Evolutionary conservation across 139 green algal species (phyloP).

Genomic region (Coelastrella sp.): DNA sequence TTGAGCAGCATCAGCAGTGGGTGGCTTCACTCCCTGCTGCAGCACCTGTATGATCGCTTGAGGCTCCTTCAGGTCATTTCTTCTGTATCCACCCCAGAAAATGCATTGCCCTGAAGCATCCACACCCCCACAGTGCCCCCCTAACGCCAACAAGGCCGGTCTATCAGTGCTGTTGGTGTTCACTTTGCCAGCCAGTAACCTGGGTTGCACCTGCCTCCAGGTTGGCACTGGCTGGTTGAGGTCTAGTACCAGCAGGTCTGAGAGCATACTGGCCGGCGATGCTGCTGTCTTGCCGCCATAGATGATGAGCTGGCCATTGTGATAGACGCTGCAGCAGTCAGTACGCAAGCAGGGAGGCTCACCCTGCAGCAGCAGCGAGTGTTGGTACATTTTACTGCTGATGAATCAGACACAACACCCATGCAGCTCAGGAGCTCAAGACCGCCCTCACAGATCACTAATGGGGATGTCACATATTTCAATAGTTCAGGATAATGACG

Average conservation of each 20-base stretch:
- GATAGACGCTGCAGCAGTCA: constrained; percentile 15
- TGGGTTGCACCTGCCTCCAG: neutral
- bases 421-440: too few relatives aligned
- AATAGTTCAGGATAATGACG: too few relatives aligned
- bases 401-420: too few relatives aligned
- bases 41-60: constrained; percentile 29
- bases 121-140: constrained; percentile 10
- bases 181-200: neutral
- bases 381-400: too few relatives aligned
- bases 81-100: constrained; percentile 12
- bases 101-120: neutral
- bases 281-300: constrained; percentile 27
- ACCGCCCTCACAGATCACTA: too few relatives aligned
- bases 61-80: constrained; percentile 2
- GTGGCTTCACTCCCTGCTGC: constrained; percentile 5
- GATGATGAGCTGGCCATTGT: constrained; percentile 8
- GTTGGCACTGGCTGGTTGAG: constrained; percentile 9
- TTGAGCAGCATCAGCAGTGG: constrained; percentile 29
- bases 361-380: constrained; percentile 13
- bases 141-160: constrained; percentile 3
- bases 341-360: constrained; percentile 1
- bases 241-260: constrained; percentile 20
- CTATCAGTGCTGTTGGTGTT: neutral
- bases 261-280: constrained; percentile 16
- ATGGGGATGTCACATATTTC: too few relatives aligned